These are phyloP conservation scores for Prunus salicina DNA, from an alignment of 306 rosid genomes.

Conservation along the genomic window DNA sequence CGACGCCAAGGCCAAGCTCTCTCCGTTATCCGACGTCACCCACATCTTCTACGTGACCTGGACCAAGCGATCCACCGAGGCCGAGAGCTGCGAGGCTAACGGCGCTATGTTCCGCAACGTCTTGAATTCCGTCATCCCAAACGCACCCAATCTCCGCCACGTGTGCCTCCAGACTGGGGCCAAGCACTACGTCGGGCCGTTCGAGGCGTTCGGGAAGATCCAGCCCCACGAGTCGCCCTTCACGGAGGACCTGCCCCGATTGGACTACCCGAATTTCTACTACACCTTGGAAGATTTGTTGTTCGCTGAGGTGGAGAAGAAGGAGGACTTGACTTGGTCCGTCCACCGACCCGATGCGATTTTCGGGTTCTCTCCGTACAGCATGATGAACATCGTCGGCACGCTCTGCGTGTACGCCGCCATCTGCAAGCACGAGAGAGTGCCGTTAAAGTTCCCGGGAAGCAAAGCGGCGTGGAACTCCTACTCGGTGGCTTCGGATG, in stretches of 20 bases:
- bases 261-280: slow-evolving; percentile 53
- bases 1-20: slow-evolving; percentile 55
- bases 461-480: slow-evolving; percentile 44
- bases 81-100: slow-evolving; percentile 52
- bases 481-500: slow-evolving; percentile 49
- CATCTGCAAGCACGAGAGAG: slow-evolving; percentile 61
- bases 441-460: slow-evolving; percentile 62
- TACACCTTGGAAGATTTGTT: slow-evolving; percentile 52
- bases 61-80: slow-evolving; percentile 47
- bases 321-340: slow-evolving; percentile 58
- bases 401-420: slow-evolving; percentile 58
- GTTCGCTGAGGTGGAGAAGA: slow-evolving; percentile 45
- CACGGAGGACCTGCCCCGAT: slow-evolving; percentile 69
- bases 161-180: slow-evolving; percentile 65
- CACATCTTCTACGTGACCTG: slow-evolving; percentile 68
- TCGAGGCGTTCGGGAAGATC: slow-evolving; percentile 32
- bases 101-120: slow-evolving; percentile 58
- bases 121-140: slow-evolving; percentile 46
- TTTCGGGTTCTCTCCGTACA: slow-evolving; percentile 72
- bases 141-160: slow-evolving; percentile 65
- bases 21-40: slow-evolving; percentile 54
- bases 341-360: slow-evolving; percentile 48
- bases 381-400: slow-evolving; percentile 59
- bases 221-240: slow-evolving; percentile 51
- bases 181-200: slow-evolving; percentile 61